Evolutionary conservation across 2,329 filamentous ascomycete species (phyloP), one percentile per base, ranked within the genome.

Genomic region (Microsporum ferrugineum): DNA sequence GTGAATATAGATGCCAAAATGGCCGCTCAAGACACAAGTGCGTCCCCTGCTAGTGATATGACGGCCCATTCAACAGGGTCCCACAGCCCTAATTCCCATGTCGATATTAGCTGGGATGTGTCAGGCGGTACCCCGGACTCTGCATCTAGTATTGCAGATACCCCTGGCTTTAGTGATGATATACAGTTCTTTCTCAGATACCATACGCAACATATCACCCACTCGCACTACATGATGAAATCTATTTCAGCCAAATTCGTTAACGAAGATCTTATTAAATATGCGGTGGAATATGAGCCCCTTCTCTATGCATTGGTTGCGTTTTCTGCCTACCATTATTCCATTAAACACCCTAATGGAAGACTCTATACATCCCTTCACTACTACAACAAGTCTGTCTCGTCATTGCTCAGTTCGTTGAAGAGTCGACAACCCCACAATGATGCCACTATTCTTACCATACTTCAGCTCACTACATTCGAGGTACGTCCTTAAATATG

Each of bases 301-400:
- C 78, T 97, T 8, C 80, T 96, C 3, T 91, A 96, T 71, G 91
- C 91, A 0, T 77, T 96, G 3, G 88, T 91, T 7, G 90, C 88
- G 0, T 97, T 96, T 71, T 82, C 92, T 8, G 89, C 91, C 0
- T 97, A 96, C 69, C 90, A 95, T 66, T 82, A 87, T 66, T 88
- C 88, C 1, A 72, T 96, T 57, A 80, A 81, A 43, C 84, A 86
- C 57, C 83, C 87, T 0, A 78, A 85, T 57, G 89, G 88, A 27
- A 86, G 85, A 65, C 84, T 97, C 31, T 82, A 88, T 63, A 85
- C 88, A 59, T 97, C 97, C 67, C 78, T 97, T 33, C 83, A 85
- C 62, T 96, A 95, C 69, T 96, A 97, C 77, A 91, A 96, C 73
- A 87, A 85, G 70, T 91, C 92, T 7, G 87, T 99, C 33, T 87